A percentile compares a stretch with the other conserved stretches of the same genome.
Evolutionary conservation across 192 early-diverging fungal genomes (phyloP).

Genomic region (Dissophora ornata): DNA sequence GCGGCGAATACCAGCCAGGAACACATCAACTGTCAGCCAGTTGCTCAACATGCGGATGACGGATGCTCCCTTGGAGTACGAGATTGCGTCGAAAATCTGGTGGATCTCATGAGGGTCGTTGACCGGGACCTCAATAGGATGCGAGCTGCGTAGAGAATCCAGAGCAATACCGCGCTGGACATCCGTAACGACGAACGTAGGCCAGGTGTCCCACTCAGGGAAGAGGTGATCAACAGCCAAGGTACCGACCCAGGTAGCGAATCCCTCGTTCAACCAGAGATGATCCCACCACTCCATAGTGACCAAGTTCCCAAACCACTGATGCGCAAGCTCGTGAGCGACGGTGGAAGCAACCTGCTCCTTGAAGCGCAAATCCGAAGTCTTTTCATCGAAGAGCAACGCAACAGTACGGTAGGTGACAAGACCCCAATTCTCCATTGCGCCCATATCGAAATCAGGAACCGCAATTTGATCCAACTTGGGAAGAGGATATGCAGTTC

Average conservation of each 20-base stretch:
- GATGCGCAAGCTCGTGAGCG: conserved; percentile 87
- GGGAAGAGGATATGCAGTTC: conserved; percentile 89
- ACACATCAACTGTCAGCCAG: conserved; percentile 77
- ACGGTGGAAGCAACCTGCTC: conserved; percentile 88
- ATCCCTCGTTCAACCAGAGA: conserved; percentile 97
- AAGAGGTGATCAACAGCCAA: conserved; percentile 89
- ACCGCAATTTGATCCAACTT: conserved; percentile 92
- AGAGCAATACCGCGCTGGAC: conserved; percentile 80
- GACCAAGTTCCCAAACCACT: conserved; percentile 97
- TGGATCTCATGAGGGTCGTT: conserved; percentile 85
- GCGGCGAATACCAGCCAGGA: conserved; percentile 73
- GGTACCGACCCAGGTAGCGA: conserved; percentile 96
- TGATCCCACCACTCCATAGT: conserved; percentile 96
- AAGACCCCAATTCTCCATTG: conserved; percentile 99
- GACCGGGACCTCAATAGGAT: conserved; percentile 94
- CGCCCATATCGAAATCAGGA: conserved; percentile 86
- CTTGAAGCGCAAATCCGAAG: conserved; percentile 78
- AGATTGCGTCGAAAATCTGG: conserved; percentile 97
- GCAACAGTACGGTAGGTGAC: conserved; percentile 90
- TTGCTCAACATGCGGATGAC: conserved; percentile 95
- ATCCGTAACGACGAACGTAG: conserved; percentile 79
- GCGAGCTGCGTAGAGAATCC: conserved; percentile 88
- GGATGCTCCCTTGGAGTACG: conserved; percentile 89
- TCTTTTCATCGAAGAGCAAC: conserved; percentile 86
- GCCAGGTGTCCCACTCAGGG: conserved; percentile 96